phyloP scores from a whole-genome alignment of 2,329 filamentous ascomycete species.

The Talaromyces sp. region DNA sequence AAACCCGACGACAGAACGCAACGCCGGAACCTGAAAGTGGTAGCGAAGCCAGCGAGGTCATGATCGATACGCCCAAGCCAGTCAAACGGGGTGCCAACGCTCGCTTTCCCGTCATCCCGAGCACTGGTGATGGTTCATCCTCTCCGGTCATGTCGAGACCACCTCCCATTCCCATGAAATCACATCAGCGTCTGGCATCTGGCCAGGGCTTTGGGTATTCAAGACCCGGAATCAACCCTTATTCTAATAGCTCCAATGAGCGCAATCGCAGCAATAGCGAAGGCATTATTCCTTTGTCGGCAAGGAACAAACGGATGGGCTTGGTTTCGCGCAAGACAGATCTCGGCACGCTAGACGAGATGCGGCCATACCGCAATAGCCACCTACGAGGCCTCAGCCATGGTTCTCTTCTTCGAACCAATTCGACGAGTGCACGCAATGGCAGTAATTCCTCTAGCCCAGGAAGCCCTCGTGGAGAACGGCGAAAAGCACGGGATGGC shows the following conservation, averaged over 20 bases:
- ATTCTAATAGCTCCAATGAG: constrained; percentile 56
- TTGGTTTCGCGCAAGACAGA: constrained; percentile 53
- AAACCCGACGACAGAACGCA: constrained; percentile 38
- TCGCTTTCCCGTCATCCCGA: constrained; percentile 54
- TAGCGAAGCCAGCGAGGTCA: constrained; percentile 57
- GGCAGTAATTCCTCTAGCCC: constrained; percentile 20
- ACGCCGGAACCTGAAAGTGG: constrained; percentile 41
- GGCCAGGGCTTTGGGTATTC: constrained; percentile 49
- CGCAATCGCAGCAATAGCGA: constrained; percentile 59
- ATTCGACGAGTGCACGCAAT: constrained; percentile 20
- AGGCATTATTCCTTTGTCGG: constrained; percentile 46
- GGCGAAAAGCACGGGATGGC: constrained; percentile 35
- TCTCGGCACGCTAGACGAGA: constrained; percentile 49
- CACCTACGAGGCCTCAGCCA: constrained; percentile 55
- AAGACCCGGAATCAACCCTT: constrained; percentile 67
- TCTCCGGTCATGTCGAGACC: constrained; percentile 63
- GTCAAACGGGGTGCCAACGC: constrained; percentile 51
- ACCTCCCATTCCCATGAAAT: constrained; percentile 73
- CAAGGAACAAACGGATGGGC: constrained; percentile 55
- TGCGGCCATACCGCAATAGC: constrained; percentile 45
- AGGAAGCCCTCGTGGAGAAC: constrained; percentile 37
- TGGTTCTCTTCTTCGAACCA: constrained; percentile 46
- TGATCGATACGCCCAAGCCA: constrained; percentile 70
- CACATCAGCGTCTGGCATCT: constrained; percentile 63
- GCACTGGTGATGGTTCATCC: constrained; percentile 53